phyloP scores from a whole-genome alignment of 768 basidiomycete species.

The Leccinum disarticulatum region DNA sequence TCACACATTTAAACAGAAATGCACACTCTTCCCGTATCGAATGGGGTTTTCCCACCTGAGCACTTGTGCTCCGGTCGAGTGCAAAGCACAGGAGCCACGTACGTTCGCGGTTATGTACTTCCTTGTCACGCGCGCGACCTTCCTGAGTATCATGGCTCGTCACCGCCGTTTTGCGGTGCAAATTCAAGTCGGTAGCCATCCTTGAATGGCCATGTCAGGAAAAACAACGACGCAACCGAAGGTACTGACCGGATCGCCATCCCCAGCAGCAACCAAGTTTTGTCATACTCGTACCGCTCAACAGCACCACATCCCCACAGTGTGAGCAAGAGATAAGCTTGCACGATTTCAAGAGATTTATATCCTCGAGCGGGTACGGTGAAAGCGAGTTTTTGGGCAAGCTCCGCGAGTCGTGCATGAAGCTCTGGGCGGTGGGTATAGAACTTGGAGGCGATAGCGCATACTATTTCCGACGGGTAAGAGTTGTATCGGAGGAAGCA shows the following conservation, averaged over 20 bases:
- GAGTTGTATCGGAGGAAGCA: background rate
- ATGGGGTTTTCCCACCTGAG: constrained; percentile 97
- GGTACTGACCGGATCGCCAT: constrained; percentile 72
- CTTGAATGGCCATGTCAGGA: constrained; percentile 39
- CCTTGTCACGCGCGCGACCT: constrained; percentile 71
- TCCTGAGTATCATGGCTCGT: constrained; percentile 71
- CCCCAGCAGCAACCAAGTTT: constrained; percentile 87
- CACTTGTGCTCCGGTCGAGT: constrained; percentile 86
- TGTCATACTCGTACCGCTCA: constrained; percentile 95
- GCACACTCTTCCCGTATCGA: constrained; percentile 91
- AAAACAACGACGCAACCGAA: background rate
- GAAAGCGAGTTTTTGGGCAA: constrained; percentile 88
- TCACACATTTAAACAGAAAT: background rate
- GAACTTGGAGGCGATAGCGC: constrained; percentile 92
- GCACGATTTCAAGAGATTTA: constrained; percentile 93
- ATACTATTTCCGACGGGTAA: constrained; percentile 55
- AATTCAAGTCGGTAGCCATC: constrained; percentile 94
- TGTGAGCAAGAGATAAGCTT: constrained; percentile 87
- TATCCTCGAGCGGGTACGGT: constrained; percentile 81
- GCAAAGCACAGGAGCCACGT: constrained; percentile 90
- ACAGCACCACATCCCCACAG: constrained; percentile 94
- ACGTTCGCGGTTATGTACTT: constrained; percentile 92
- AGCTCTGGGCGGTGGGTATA: constrained; percentile 81
- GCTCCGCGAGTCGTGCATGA: constrained; percentile 72
- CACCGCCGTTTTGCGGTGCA: constrained; percentile 80